Evolutionary conservation across 2,329 filamentous ascomycete species (phyloP).

Genomic region (Nannizziopsis arthrosporioides): DNA sequence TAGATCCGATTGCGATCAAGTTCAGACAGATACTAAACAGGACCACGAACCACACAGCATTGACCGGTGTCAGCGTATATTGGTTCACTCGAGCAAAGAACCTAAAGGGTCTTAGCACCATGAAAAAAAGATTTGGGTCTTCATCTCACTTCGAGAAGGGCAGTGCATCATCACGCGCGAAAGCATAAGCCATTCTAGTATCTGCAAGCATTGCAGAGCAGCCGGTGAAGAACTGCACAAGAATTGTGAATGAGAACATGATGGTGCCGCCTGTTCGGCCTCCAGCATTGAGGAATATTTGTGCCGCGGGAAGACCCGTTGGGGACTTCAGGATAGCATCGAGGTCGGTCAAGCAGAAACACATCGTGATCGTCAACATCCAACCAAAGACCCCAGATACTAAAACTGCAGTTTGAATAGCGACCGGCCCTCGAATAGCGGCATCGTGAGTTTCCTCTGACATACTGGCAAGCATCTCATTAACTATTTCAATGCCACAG

Average conservation of each 20-base stretch:
- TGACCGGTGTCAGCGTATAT: conserved; percentile 47
- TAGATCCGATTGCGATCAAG: conserved; percentile 37
- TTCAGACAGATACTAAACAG: conserved; percentile 44
- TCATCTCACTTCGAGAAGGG: conserved; percentile 45
- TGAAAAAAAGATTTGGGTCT: background rate
- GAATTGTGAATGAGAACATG: conserved; percentile 52
- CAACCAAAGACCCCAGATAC: conserved; percentile 51
- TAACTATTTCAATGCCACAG: background rate
- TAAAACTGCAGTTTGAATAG: conserved; percentile 48
- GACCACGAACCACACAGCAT: conserved; percentile 54
- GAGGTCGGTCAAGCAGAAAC: conserved; percentile 50
- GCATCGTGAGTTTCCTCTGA: conserved; percentile 57
- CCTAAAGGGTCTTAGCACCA: conserved; percentile 21
- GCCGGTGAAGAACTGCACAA: conserved; percentile 55
- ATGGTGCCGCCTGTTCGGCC: conserved; percentile 45
- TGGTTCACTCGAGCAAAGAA: conserved; percentile 44
- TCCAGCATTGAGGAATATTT: conserved; percentile 50
- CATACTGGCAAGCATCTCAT: conserved; percentile 36
- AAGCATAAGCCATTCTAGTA: conserved; percentile 51
- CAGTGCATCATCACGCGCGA: conserved; percentile 49
- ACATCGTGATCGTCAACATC: conserved; percentile 52
- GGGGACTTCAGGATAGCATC: conserved; percentile 46
- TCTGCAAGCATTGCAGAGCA: conserved; percentile 54
- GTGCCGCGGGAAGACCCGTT: conserved; percentile 50
- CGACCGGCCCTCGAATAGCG: conserved; percentile 47